Percentiles rank a stretch among this genome's conserved stretches.
These are phyloP conservation scores for Stachybotrys chlorohalonatus DNA, from an alignment of 2,329 filamentous ascomycete genomes.

Conservation along the genomic window DNA sequence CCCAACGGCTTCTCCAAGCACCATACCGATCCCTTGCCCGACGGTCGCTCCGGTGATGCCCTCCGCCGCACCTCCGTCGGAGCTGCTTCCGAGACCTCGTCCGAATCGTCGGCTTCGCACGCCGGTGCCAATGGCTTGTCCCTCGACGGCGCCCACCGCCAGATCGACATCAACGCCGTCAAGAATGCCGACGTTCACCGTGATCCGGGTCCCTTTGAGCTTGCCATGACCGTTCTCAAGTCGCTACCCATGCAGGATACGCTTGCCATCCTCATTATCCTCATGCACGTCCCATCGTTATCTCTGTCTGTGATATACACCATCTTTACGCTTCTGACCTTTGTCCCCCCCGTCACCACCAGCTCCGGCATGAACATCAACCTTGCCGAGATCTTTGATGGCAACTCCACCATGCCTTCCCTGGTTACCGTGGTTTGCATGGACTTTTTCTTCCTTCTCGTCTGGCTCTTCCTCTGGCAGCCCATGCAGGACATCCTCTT, in stretches of 20 bases:
- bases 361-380: constrained; percentile 73
- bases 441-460: constrained; percentile 71
- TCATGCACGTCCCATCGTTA: constrained; percentile 84
- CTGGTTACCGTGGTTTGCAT: constrained; percentile 76
- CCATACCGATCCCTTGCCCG: constrained; percentile 23
- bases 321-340: constrained; percentile 85
- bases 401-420: constrained; percentile 76
- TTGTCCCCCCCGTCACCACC: constrained; percentile 74
- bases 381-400: constrained; percentile 85
- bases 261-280: constrained; percentile 90
- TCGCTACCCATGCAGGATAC: constrained; percentile 91
- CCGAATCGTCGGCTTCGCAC: constrained; percentile 39
- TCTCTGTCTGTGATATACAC: constrained; percentile 84
- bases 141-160: constrained; percentile 46
- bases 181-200: constrained; percentile 61
- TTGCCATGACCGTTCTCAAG: constrained; percentile 78
- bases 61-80: constrained; percentile 40
- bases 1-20: constrained; percentile 23
- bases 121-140: constrained; percentile 25
- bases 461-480: constrained; percentile 83
- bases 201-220: constrained; percentile 62
- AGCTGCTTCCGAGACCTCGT: constrained; percentile 44
- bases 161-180: constrained; percentile 61
- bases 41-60: constrained; percentile 30
- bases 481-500: constrained; percentile 81